Evolutionary conservation across 163 green algal species (phyloP).

Genomic region (Chlorella variabilis): DNA sequence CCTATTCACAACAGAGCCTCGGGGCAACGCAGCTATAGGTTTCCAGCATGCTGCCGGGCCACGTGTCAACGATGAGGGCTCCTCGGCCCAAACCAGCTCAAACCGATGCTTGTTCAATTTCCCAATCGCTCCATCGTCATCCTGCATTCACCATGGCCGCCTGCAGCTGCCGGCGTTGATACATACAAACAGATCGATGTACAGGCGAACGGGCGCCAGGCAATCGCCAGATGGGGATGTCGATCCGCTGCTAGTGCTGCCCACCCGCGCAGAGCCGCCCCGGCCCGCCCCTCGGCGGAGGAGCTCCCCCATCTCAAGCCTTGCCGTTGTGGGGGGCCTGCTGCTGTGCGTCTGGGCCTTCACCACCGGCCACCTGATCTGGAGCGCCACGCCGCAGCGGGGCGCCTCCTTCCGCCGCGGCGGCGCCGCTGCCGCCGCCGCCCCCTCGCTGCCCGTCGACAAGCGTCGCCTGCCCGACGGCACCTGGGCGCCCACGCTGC

Average conservation of each 20-base stretch:
- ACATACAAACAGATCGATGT: too few species aligned
- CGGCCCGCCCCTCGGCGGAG: not conserved
- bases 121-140: too few species aligned
- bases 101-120: too few species aligned
- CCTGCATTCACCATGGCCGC: too few species aligned
- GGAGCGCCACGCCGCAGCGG: not conserved
- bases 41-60: too few species aligned
- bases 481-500: constrained; percentile 46
- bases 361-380: constrained; percentile 21
- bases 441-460: not conserved
- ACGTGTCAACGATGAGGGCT: too few species aligned
- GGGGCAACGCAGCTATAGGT: too few species aligned
- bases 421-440: not conserved
- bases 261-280: not conserved
- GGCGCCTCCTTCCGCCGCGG: not conserved
- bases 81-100: too few species aligned
- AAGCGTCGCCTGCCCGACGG: constrained; percentile 26
- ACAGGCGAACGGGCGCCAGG: too few species aligned
- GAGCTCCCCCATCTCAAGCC: not conserved
- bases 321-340: not conserved
- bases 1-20: too few species aligned
- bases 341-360: constrained; percentile 22
- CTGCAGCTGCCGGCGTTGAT: too few species aligned
- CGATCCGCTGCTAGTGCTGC: not conserved
- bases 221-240: too few species aligned